Base-by-base conservation (phyloP, 805 yeast genomes). In the Kuraishia capsulata region DNA sequence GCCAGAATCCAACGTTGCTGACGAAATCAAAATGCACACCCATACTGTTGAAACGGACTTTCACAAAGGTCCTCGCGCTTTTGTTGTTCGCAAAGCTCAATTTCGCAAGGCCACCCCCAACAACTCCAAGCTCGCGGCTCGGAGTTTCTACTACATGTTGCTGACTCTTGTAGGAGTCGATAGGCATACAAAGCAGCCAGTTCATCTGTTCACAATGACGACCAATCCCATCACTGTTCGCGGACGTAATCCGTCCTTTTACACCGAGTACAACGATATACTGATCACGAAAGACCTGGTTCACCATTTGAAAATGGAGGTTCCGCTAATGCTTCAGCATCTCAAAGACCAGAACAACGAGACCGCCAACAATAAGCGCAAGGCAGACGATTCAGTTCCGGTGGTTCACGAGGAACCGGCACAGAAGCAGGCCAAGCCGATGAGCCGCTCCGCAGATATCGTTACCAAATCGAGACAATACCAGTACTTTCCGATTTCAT, bases 241-340 rank as follows among this genome's bases (percentile, higher is more conserved):
- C 43, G 82, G 82, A 3, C 53, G 81, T 37, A 76, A 76, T 45
- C 81, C 82, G 3, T 64, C 73, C n/a, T 76, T 76, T 44, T 76
- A 75, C 47, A 64, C 66, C 25, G 74, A 71, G 40, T 56, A 76
- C 40, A 68, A 71, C 36, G 78, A 74, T 47, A 53, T 73, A 17
- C 48, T 66, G 36, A 65, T 76, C 17, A 38, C 46, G 3, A 57
- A 47, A 17, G 50, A 37, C 14, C 17, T 28, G 31, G 31, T 28
- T 6, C 13, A 20, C 37, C 36, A 28, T 11, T 20, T 21, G 20
- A 28, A 28, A 13, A 28, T 28, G 31, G 31, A 28, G 31, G 31
- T 28, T 9, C 31, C 31, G 5, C 13, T 28, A 8, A 28, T 28
- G 31, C 14, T 28, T 13, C 19, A 13, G 20, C 35, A 13, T 5